These are phyloP conservation scores for Candida sp. DNA, from an alignment of 1,139 yeast species.

Conservation along the genomic window DNA sequence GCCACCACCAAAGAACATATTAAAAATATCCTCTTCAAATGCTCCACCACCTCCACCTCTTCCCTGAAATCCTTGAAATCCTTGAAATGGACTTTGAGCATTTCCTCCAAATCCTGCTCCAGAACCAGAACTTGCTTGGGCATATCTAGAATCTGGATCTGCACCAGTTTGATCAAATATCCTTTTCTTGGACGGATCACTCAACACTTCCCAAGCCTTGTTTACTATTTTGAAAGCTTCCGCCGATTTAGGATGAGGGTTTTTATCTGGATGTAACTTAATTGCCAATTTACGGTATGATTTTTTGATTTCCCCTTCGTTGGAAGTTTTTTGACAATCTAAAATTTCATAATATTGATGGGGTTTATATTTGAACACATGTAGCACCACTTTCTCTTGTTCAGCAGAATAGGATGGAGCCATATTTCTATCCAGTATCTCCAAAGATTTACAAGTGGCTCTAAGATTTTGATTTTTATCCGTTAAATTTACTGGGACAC, in stretches of 20 bases:
- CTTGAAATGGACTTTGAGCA: constrained; percentile 21
- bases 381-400: constrained; percentile 61
- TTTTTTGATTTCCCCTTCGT: constrained; percentile 80
- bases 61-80: constrained; percentile 11
- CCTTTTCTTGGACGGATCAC: constrained; percentile 76
- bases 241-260: constrained; percentile 92
- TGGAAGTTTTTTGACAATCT: constrained; percentile 59
- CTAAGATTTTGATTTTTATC: background rate
- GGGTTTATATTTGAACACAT: constrained; percentile 54
- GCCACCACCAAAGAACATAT: constrained; percentile 70
- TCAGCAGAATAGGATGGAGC: constrained; percentile 46
- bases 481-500: background rate
- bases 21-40: constrained; percentile 64
- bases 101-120: constrained; percentile 12
- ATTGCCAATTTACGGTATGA: constrained; percentile 90
- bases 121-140: constrained; percentile 17
- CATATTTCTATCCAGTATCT: background rate
- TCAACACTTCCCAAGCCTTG: constrained; percentile 89
- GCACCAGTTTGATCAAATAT: constrained; percentile 86
- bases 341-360: constrained; percentile 80
- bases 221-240: constrained; percentile 92
- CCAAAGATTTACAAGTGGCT: background rate
- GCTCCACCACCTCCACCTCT: constrained; percentile 20
- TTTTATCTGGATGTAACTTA: constrained; percentile 95
- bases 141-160: constrained; percentile 81